A percentile compares a stretch with the other conserved stretches of the same genome.
These are phyloP conservation scores for Colletotrichum lentis DNA, from an alignment of 2,329 filamentous ascomycete species.

Conservation along the genomic window DNA sequence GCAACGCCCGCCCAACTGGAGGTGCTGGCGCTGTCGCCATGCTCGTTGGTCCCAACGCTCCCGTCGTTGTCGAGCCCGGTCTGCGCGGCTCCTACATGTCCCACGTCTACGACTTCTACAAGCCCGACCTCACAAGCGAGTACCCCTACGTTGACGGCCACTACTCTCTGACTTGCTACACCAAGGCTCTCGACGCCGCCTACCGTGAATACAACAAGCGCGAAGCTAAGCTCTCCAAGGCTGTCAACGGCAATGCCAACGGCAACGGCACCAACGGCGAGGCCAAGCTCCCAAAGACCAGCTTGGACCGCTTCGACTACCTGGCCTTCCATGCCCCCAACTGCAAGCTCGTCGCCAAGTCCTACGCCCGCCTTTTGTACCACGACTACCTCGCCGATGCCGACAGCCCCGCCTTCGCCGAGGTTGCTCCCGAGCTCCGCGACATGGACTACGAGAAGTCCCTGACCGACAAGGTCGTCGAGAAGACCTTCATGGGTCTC, in stretches of 20 bases:
- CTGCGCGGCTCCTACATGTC: slow-evolving; percentile 82
- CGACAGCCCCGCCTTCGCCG: slow-evolving; percentile 71
- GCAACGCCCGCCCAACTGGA: slow-evolving; percentile 80
- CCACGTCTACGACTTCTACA: slow-evolving; percentile 90
- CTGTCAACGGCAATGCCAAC: slow-evolving; percentile 62
- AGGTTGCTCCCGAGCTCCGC: slow-evolving; percentile 78
- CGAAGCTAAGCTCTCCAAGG: slow-evolving; percentile 69
- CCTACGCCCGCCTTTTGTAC: slow-evolving; percentile 83
- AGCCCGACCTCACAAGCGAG: slow-evolving; percentile 86
- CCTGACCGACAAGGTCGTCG: slow-evolving; percentile 79
- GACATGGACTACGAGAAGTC: slow-evolving; percentile 83
- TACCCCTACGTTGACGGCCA: slow-evolving; percentile 87
- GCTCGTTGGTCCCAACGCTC: slow-evolving; percentile 80
- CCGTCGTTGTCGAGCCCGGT: slow-evolving; percentile 79
- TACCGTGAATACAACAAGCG: slow-evolving; percentile 83
- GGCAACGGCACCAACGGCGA: slow-evolving; percentile 44
- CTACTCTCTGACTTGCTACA: slow-evolving; percentile 84
- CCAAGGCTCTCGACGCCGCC: slow-evolving; percentile 78
- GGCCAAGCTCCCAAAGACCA: slow-evolving; percentile 61
- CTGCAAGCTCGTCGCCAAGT: slow-evolving; percentile 88
- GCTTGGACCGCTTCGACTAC: slow-evolving; percentile 84
- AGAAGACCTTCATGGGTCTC: slow-evolving; percentile 86
- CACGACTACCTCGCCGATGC: slow-evolving; percentile 83
- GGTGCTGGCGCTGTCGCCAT: slow-evolving; percentile 82
- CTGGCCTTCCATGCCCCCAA: slow-evolving; percentile 84